A percentile compares a stretch with the other conserved stretches of the same genome.
Evolutionary conservation across 129 eudicot genomes (phyloP).

Genomic region (Logfia minima): DNA sequence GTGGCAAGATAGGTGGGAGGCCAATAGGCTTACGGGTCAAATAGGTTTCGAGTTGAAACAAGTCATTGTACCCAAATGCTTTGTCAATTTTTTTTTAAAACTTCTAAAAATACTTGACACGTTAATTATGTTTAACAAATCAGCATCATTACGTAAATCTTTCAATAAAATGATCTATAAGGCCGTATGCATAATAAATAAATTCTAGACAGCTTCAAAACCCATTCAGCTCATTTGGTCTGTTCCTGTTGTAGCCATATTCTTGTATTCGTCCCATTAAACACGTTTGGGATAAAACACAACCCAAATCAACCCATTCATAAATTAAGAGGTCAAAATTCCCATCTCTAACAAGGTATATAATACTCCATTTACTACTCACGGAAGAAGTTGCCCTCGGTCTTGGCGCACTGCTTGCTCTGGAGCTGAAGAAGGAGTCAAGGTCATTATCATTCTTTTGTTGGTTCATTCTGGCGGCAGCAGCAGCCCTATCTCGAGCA

Average conservation of each 20-base stretch:
- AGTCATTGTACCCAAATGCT: background rate
- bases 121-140: background rate
- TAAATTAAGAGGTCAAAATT: background rate
- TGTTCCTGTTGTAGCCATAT: background rate
- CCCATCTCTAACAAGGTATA: background rate
- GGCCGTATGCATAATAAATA: background rate
- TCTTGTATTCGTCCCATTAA: background rate
- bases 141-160: background rate
- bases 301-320: background rate
- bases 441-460: conserved; percentile 90
- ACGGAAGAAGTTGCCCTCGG: conserved; percentile 74
- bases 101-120: background rate
- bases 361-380: conserved; percentile 39
- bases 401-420: conserved; percentile 93
- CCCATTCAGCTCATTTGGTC: background rate
- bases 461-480: conserved; percentile 66
- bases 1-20: background rate
- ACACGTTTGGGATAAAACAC: background rate
- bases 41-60: background rate
- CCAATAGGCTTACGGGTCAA: background rate
- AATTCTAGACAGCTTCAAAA: background rate
- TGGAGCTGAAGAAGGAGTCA: conserved; percentile 77
- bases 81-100: background rate
- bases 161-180: background rate
- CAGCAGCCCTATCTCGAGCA: conserved; percentile 67